Conservation (phyloP, 345 rosid species). For the Bretschneidera sinensis region DNA sequence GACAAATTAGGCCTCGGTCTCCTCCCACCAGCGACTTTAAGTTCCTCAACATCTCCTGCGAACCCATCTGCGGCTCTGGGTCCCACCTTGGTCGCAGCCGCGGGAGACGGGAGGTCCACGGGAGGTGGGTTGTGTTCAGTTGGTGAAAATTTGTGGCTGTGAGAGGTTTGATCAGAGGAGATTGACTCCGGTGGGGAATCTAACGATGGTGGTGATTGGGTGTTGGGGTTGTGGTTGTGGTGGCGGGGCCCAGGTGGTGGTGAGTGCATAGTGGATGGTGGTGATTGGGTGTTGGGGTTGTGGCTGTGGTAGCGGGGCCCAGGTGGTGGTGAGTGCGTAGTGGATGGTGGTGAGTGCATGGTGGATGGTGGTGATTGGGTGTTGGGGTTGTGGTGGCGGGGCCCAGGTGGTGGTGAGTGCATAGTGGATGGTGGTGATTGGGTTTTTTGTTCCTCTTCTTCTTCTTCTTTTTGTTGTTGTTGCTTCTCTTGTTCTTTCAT, state of each 20-base stretch:
- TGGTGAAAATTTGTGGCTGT: slow-evolving; percentile 40
- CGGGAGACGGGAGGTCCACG: slow-evolving; percentile 18
- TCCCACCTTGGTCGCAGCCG: slow-evolving; percentile 18
- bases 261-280: slow-evolving; percentile 8
- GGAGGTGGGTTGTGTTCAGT: slow-evolving; percentile 14
- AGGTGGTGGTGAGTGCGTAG: slow-evolving; percentile 3
- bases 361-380: slow-evolving; percentile 17
- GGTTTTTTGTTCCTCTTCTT: neutral
- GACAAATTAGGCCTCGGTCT: slow-evolving; percentile 39
- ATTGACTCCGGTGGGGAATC: slow-evolving; percentile 34
- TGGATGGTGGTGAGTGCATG: neutral
- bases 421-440: neutral
- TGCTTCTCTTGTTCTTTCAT: neutral
- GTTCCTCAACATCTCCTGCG: slow-evolving; percentile 22
- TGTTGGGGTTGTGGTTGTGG: slow-evolving; percentile 12
- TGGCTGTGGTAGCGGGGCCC: neutral
- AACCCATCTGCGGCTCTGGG: slow-evolving; percentile 19
- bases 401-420: slow-evolving; percentile 4
- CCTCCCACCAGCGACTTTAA: slow-evolving; percentile 26
- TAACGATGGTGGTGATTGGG: slow-evolving; percentile 21
- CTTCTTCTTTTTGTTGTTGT: neutral
- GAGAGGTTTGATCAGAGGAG: slow-evolving; percentile 32
- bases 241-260: neutral
- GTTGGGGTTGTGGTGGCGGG: slow-evolving; percentile 16
- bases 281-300: slow-evolving; percentile 18